These are phyloP conservation scores for Geotrichum bryndzae DNA, from an alignment of 1,139 yeast genomes.

Conservation along the genomic window DNA sequence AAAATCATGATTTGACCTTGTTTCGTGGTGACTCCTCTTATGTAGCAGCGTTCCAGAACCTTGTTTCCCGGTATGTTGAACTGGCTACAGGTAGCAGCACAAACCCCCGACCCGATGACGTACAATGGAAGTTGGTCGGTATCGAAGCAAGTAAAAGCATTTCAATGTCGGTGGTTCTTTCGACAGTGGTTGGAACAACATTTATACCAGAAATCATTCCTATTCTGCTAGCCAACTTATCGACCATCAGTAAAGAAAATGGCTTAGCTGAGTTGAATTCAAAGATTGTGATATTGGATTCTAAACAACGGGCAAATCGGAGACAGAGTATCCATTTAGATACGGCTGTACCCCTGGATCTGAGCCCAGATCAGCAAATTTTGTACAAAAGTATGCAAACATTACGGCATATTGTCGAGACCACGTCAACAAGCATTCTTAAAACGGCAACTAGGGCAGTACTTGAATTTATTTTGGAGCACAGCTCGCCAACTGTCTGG, in stretches of 20 bases:
- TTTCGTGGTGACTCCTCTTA: conserved; percentile 67
- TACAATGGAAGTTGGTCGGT: conserved; percentile 47
- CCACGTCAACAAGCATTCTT: conserved; percentile 35
- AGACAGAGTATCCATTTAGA: conserved; percentile 3
- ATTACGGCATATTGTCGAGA: conserved; percentile 37
- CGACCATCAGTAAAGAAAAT: conserved; percentile 17
- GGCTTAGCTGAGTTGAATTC: conserved; percentile 20
- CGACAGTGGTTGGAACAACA: conserved; percentile 36
- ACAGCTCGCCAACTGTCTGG: conserved; percentile 4
- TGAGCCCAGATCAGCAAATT: conserved; percentile 17
- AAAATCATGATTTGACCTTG: conserved; percentile 58
- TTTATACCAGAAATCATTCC: conserved; percentile 43
- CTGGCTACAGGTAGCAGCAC: conserved; percentile 14
- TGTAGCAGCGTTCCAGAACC: conserved; percentile 44
- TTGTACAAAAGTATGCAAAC: conserved; percentile 27
- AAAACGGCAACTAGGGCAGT: conserved; percentile 35
- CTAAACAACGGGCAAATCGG: conserved; percentile 1
- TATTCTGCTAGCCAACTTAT: conserved; percentile 34
- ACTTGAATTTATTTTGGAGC: conserved; percentile 28
- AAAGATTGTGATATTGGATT: conserved; percentile 11
- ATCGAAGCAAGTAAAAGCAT: conserved; percentile 43
- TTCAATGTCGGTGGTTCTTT: conserved; percentile 41
- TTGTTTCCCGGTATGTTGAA: conserved; percentile 27
- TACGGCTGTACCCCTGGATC: conserved; percentile 7
- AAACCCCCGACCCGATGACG: conserved; percentile 34